These are phyloP conservation scores for Tremellales sp. DNA, from an alignment of 1,284 basidiomycete genomes.

Conservation along the genomic window DNA sequence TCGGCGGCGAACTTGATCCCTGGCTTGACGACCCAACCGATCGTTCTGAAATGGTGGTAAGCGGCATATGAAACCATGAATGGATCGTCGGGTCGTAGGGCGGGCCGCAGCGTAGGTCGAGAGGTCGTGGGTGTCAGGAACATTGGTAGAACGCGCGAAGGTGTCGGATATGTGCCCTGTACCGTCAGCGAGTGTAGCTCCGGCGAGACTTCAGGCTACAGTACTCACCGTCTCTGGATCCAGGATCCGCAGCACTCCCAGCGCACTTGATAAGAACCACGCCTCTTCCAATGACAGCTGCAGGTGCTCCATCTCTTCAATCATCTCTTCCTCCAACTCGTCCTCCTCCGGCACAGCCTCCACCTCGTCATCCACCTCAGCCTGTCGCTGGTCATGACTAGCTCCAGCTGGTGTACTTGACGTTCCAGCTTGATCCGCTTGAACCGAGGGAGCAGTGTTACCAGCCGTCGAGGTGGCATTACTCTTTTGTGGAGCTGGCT, in stretches of 20 bases:
- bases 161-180: constrained; percentile 44
- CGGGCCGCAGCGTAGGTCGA: constrained; percentile 32
- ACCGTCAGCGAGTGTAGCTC: constrained; percentile 11
- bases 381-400: constrained; percentile 58
- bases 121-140: constrained; percentile 34
- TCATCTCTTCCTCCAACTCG: constrained; percentile 52
- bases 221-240: constrained; percentile 60
- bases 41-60: constrained; percentile 92
- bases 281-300: constrained; percentile 89
- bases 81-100: constrained; percentile 67
- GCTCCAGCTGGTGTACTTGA: neutral
- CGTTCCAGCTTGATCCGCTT: neutral
- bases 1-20: constrained; percentile 98
- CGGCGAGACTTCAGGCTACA: neutral
- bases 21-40: constrained; percentile 96
- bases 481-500: constrained; percentile 17
- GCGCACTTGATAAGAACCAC: constrained; percentile 79
- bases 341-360: constrained; percentile 27
- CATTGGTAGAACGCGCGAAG: constrained; percentile 50
- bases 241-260: constrained; percentile 76
- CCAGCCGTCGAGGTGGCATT: neutral
- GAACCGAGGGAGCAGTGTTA: neutral
- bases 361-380: constrained; percentile 52
- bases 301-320: constrained; percentile 78
- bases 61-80: constrained; percentile 85